A percentile compares a stretch with the other conserved stretches of the same genome.
Evolutionary conservation across 371 early-diverging fungal genomes (phyloP).

Genomic region (Syncephalastrum sp.): DNA sequence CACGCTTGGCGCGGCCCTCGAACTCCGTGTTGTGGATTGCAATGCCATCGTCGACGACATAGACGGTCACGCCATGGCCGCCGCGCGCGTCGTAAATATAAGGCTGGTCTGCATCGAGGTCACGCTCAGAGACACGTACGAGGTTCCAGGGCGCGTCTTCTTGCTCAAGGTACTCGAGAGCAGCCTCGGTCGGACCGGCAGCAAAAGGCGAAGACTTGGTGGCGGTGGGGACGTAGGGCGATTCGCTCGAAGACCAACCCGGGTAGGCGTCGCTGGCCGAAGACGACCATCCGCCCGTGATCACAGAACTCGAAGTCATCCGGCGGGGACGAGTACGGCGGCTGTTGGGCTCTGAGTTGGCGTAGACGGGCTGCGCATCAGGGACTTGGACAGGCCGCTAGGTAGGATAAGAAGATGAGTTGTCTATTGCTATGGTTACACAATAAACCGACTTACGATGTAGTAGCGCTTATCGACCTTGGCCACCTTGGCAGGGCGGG

Average conservation of each 20-base stretch:
- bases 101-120: slow-evolving; percentile 14
- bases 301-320: too few relatives aligned
- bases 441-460: slow-evolving; percentile 11
- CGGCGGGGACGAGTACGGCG: too few relatives aligned
- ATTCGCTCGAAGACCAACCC: background rate
- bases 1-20: slow-evolving; percentile 58
- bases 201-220: slow-evolving; percentile 2
- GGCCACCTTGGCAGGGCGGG: slow-evolving; percentile 9
- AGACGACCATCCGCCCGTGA: too few relatives aligned
- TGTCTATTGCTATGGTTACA: background rate
- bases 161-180: slow-evolving; percentile 18
- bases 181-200: background rate
- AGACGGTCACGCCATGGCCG: slow-evolving; percentile 49
- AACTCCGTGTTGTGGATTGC: slow-evolving; percentile 53
- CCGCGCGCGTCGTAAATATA: slow-evolving; percentile 31
- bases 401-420: background rate
- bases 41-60: slow-evolving; percentile 55
- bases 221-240: slow-evolving; percentile 1
- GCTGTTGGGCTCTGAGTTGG: too few relatives aligned
- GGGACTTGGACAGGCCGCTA: slow-evolving; percentile 6
- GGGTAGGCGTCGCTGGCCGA: too few relatives aligned
- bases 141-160: slow-evolving; percentile 40
- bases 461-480: slow-evolving; percentile 24
- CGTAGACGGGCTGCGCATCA: too few relatives aligned
- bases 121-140: slow-evolving; percentile 35